A percentile compares a stretch with the other conserved stretches of the same genome.
phyloP scores from a whole-genome alignment of 2,329 filamentous ascomycete species.

The Colletotrichum musicola region DNA sequence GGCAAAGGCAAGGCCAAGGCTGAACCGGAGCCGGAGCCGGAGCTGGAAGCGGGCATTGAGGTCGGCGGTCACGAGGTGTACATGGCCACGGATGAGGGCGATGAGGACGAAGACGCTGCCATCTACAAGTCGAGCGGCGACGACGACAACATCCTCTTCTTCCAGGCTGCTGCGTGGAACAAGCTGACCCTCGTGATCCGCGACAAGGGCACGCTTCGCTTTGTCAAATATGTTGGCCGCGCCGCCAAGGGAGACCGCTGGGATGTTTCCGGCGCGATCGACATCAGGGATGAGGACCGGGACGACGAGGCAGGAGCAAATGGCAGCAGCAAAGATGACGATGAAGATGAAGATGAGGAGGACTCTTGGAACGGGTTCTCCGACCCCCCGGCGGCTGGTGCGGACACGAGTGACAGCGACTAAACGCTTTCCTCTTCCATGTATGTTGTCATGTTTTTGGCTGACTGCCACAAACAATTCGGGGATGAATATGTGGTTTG shows the following conservation, averaged over 20 bases:
- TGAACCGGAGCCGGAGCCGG: conserved; percentile 45
- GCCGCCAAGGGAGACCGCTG: conserved; percentile 89
- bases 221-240: conserved; percentile 94
- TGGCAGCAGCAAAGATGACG: conserved; percentile 45
- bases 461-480: too few relatives aligned
- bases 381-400: conserved; percentile 41
- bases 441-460: not conserved
- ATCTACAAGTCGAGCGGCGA: conserved; percentile 86
- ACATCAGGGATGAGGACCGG: conserved; percentile 71
- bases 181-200: conserved; percentile 90
- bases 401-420: conserved; percentile 49
- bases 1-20: conserved; percentile 46
- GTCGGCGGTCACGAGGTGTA: conserved; percentile 89
- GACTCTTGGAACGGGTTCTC: conserved; percentile 72
- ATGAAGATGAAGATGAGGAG: conserved; percentile 53
- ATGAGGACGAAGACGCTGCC: conserved; percentile 75
- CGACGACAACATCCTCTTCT: conserved; percentile 77
- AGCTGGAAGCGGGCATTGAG: conserved; percentile 44
- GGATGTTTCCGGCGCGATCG: conserved; percentile 87
- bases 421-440: conserved; percentile 35
- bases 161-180: conserved; percentile 82
- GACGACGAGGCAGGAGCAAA: conserved; percentile 52
- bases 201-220: conserved; percentile 87
- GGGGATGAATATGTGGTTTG: too few relatives aligned
- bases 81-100: conserved; percentile 88